Evolutionary conservation across 2,329 filamentous ascomycete species (phyloP), one percentile per base, ranked within the genome.

Genomic region (Arthroderma sp.): DNA sequence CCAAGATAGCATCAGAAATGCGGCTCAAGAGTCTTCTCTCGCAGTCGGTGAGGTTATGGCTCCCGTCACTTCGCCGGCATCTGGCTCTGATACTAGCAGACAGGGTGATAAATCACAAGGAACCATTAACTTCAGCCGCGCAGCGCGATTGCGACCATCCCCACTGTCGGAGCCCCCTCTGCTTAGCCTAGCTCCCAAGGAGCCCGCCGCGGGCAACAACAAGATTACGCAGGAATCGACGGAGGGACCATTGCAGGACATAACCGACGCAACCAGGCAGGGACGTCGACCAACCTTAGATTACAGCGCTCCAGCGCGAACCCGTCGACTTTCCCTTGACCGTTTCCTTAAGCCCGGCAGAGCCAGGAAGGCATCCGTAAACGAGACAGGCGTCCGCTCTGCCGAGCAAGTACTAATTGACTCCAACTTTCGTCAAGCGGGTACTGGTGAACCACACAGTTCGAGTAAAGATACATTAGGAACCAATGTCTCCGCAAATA

Each of bases 291-390:
- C 28, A 9, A 31, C 6, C n/a, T 5, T 17, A 33, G 47, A 31
- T 8, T 8, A 23, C n/a, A 51, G 8, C n/a, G 8, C 9, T 13
- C 7, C 47, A 35, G 7, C 25, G 13, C n/a, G 28, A 35, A 31
- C 47, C 15, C 47, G 47, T 17, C 47, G 38, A 19, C 49, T 60
- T 23, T 57, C 57, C 21, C 41, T 62, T 38, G 43, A 54, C 3
- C 57, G 59, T 13, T 31, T 60, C 7, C 51, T 60, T 41, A 56
- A 57, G 21, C 59, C 57, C 13, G 35, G 41, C 13, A 59, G 52
- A 47, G 60, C 51, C n/a, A 57, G 43, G 15, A 51, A 51, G 47
- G 47, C 47, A 19, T n/a, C 47, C 25, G n/a, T 51, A 19, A n/a
- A 33, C 15, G 47, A 51, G 7, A 33, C 4, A n/a, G 47, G 33